Base-by-base conservation (phyloP, 2,329 filamentous ascomycete genomes). In the Aphanoascus verrucosus region DNA sequence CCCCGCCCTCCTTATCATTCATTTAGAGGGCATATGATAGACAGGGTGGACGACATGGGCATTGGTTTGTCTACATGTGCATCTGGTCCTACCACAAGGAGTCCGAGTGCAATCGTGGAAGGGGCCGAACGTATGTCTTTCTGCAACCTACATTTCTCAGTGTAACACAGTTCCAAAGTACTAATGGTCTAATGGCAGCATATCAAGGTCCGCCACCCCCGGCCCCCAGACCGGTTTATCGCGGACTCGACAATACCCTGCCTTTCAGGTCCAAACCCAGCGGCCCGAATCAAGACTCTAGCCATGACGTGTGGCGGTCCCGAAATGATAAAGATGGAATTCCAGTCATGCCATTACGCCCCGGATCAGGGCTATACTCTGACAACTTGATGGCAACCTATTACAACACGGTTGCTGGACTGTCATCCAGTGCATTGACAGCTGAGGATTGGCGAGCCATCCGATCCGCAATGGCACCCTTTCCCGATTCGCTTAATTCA, bases 11-110 rank as follows among this genome's bases (percentile, higher is more conserved):
- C 46, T 19, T 31, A 15, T 32, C 38, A 37, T 34, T n/a, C 43
- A n/a, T 54, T 56, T 38, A 49, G 51, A 19, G 58, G 58, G 14
- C 58, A 60, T 48, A 60, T 60, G 58, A 52, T 60, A 48, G 58
- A 60, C 35, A 37, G 46, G 4, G 37, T 53, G 28, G 54, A 55
- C 47, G 38, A 86, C 84, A 51, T 90, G 23, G 17, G 12, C 6
- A 15, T 11, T 77, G 59, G 91, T 78, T 28, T 81, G 75, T 91
- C 83, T 15, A 4, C 42, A 11, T 38, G 20, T 43, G 51, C 43
- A 37, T 50, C 47, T 19, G 20, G 38, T 45, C 15, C 34, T 6
- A 50, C 52, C 28, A 54, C 52, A 2, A 48, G 46, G 17, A 43
- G 17, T 28, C 20, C 45, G 7, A 54, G 44, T 42, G 28, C 32